These are phyloP conservation scores for Triangularia setosa DNA, from an alignment of 2,329 filamentous ascomycete species.

Conservation along the genomic window DNA sequence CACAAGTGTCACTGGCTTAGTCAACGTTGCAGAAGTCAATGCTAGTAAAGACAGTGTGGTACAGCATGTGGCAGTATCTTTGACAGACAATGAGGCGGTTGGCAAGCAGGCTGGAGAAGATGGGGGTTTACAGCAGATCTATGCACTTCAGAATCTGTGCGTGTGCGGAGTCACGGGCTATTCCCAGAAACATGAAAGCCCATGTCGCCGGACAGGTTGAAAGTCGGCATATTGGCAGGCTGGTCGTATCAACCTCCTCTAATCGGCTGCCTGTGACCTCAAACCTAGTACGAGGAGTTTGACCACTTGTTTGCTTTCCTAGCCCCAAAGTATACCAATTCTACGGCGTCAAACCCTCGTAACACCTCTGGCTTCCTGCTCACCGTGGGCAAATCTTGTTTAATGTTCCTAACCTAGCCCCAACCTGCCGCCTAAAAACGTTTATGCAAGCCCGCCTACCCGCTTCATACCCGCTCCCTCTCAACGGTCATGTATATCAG, in stretches of 20 bases:
- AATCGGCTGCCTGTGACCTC: neutral
- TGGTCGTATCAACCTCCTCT: neutral
- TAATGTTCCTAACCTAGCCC: neutral
- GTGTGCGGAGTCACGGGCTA: neutral
- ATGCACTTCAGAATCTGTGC: neutral
- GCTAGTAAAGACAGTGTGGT: neutral
- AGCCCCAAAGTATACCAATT: neutral
- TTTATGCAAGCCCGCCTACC: neutral
- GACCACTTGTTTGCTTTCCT: neutral
- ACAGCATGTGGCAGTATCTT: neutral
- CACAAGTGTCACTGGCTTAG: neutral
- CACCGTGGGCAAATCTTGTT: neutral
- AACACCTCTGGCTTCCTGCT: neutral
- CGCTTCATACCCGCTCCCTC: neutral
- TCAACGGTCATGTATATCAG: neutral
- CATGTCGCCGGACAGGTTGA: neutral
- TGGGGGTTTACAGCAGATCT: neutral
- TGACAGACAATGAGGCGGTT: neutral
- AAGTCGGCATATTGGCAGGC: neutral
- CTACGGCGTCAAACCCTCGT: neutral
- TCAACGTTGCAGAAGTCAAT: neutral
- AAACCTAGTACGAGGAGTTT: neutral
- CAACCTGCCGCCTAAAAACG: neutral
- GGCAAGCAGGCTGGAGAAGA: neutral
- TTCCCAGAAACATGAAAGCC: neutral